Evolutionary conservation across 1,139 yeast genomes (phyloP), one percentile per base, ranked within the genome.

Genomic region (Scheffersomyces quercinus): DNA sequence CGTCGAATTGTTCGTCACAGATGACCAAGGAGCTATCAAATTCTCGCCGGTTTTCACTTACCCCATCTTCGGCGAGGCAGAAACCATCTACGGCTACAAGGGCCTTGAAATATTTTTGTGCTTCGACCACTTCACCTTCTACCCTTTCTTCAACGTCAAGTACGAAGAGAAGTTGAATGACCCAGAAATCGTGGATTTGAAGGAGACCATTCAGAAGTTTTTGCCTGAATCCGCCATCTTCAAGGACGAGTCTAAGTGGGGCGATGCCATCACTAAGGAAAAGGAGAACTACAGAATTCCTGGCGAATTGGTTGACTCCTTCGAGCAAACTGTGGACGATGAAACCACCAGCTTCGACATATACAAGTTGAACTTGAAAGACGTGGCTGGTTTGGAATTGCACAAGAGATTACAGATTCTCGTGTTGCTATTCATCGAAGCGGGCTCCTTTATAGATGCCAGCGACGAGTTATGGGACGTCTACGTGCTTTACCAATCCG

Each of bases 11-110:
- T 54, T 50, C 35, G 47, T 72, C 28, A 80, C 86, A 2, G 84
- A 82, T 46, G 72, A 78, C 2, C 65, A 71, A 5, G 83, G 83
- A 0, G 79, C 85, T 12, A 68, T 79, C 3, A 62, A 64, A 37
- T 84, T 85, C 67, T 68, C 75, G 30, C 97, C 99, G 0, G 62
- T 68, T 14, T 91, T 88, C 66, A 91, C 98, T 1, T 93, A 93
- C 63, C 96, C 97, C 2, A 84, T 93, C 11, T 93, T 82, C 68
- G 98, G 98, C 8, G 97, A 90, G 44, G 77, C 89, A 2, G 99
- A 95, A 61, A 83, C 85, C 42, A 83, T 95, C 8, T 89, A 83
- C 60, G 99, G 99, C 2, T 95, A 81, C 60, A 76, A 84, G 52
- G 85, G 81, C 55, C 71, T 91, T 37, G 70, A 73, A 37, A 77